A percentile compares a stretch with the other conserved stretches of the same genome.
phyloP scores from a whole-genome alignment of 768 basidiomycete species.

The Jaapia argillacea region DNA sequence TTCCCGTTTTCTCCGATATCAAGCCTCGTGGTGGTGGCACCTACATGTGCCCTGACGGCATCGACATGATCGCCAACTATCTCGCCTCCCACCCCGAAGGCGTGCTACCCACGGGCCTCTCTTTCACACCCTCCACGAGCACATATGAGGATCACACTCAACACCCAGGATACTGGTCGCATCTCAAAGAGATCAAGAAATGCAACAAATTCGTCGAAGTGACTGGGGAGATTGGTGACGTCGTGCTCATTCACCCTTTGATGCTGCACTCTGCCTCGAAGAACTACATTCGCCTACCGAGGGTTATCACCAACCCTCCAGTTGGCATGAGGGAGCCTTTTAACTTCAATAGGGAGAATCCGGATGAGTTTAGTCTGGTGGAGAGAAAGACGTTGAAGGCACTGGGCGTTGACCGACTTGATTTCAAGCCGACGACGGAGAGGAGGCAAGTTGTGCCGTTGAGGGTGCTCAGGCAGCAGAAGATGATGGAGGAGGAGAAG shows the following conservation, averaged over 20 bases:
- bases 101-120: constrained; percentile 32
- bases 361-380: too few relatives aligned
- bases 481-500: constrained; percentile 41
- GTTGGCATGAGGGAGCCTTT: constrained; percentile 46
- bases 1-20: constrained; percentile 53
- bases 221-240: constrained; percentile 54
- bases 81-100: constrained; percentile 44
- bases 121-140: constrained; percentile 37
- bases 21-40: constrained; percentile 45
- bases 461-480: constrained; percentile 31
- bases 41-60: constrained; percentile 48
- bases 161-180: constrained; percentile 35
- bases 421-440: constrained; percentile 37
- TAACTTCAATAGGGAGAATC: too few relatives aligned
- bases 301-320: constrained; percentile 60
- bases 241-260: constrained; percentile 51
- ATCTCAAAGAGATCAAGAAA: constrained; percentile 31
- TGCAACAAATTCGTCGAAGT: constrained; percentile 39
- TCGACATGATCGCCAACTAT: constrained; percentile 37
- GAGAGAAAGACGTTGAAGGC: constrained; percentile 49
- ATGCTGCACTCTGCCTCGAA: constrained; percentile 59
- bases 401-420: constrained; percentile 35
- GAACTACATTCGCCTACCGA: constrained; percentile 43
- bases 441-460: constrained; percentile 37
- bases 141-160: too few relatives aligned